These are phyloP conservation scores for Hygrophila difformis DNA, from an alignment of 257 asterid genomes.

Conservation along the genomic window DNA sequence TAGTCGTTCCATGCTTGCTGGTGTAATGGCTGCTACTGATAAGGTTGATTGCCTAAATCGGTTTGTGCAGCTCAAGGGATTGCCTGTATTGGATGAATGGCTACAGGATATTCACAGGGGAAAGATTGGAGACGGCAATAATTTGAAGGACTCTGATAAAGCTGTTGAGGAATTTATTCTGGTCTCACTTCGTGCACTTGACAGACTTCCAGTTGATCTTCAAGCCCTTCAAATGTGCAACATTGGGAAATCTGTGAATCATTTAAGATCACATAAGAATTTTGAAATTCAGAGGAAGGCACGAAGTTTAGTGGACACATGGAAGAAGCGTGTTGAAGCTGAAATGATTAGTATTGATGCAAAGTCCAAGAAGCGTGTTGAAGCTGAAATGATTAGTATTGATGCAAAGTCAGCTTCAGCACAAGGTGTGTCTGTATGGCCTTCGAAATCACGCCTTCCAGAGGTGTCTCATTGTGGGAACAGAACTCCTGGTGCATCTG, in stretches of 20 bases:
- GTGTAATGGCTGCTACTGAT: conserved; percentile 44
- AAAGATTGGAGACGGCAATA: conserved; percentile 25
- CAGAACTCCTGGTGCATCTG: conserved; percentile 33
- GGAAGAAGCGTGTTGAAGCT: conserved; percentile 63
- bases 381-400: conserved; percentile 45
- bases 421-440: conserved; percentile 26
- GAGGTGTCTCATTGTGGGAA: conserved; percentile 43
- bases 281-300: conserved; percentile 50
- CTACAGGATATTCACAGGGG: conserved; percentile 50
- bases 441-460: conserved; percentile 46
- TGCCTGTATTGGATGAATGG: conserved; percentile 50
- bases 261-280: conserved; percentile 42
- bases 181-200: conserved; percentile 51
- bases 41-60: conserved; percentile 42
- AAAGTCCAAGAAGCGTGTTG: conserved; percentile 54
- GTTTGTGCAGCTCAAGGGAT: conserved; percentile 45
- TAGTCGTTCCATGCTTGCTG: conserved; percentile 52
- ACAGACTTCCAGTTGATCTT: conserved; percentile 49
- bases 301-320: conserved; percentile 45
- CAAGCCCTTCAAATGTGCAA: conserved; percentile 47
- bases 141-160: conserved; percentile 35
- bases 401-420: conserved; percentile 40
- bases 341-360: conserved; percentile 48
- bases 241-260: conserved; percentile 56
- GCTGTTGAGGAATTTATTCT: conserved; percentile 41